phyloP scores from a whole-genome alignment of 208 protist species.

The Wallacemonas sp. region DNA sequence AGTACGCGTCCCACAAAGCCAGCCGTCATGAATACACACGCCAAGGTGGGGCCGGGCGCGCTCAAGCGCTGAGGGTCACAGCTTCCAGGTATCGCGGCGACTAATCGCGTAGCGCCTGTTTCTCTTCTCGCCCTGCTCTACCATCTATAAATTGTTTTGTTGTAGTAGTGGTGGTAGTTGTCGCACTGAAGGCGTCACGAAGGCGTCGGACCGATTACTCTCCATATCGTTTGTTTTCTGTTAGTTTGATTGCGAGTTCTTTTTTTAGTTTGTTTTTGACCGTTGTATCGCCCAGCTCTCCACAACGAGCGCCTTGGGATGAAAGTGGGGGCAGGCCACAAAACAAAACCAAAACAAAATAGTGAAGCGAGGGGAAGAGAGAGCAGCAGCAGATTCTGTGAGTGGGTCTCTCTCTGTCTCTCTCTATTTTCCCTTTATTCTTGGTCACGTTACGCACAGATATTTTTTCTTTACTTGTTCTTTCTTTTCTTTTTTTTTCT shows the following conservation, averaged over 20 bases:
- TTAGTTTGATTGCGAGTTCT: neutral
- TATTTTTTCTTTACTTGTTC: neutral
- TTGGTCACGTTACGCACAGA: neutral
- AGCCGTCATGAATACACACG: constrained; percentile 76
- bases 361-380: constrained; percentile 1
- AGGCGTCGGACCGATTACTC: too few relatives aligned
- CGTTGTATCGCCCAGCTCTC: neutral
- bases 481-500: constrained; percentile 22
- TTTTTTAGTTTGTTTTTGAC: constrained; percentile 1
- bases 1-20: constrained; percentile 29
- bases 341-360: neutral
- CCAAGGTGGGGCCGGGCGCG: constrained; percentile 61
- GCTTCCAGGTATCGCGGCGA: too few relatives aligned
- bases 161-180: too few relatives aligned
- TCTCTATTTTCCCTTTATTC: constrained; percentile 15
- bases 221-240: too few relatives aligned
- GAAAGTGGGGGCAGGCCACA: too few relatives aligned
- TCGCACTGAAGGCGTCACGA: too few relatives aligned
- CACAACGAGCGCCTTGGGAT: too few relatives aligned
- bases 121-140: too few relatives aligned
- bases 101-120: too few relatives aligned
- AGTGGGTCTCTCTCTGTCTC: constrained; percentile 10
- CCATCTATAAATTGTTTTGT: too few relatives aligned
- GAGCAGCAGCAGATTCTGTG: neutral
- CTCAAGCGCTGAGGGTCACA: constrained; percentile 44